These are phyloP conservation scores for Vicia faba DNA, from an alignment of 306 rosid species.

Conservation along the genomic window DNA sequence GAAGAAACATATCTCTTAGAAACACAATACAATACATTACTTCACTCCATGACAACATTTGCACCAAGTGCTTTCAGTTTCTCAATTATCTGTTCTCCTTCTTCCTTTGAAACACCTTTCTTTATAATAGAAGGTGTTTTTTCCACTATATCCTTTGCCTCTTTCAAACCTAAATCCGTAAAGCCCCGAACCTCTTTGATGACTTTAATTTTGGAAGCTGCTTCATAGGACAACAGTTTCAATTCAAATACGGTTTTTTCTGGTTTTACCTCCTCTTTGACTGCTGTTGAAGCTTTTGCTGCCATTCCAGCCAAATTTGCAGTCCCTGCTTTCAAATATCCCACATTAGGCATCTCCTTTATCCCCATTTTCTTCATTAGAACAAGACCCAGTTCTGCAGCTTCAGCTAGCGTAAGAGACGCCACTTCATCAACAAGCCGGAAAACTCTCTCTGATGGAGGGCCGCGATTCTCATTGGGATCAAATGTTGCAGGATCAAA, in stretches of 20 bases:
- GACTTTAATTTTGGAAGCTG: slow-evolving; percentile 78
- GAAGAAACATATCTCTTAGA: slow-evolving; percentile 34
- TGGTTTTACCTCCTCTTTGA: slow-evolving; percentile 77
- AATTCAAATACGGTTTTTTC: slow-evolving; percentile 82
- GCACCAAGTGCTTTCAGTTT: slow-evolving; percentile 92
- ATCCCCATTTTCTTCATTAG: slow-evolving; percentile 70
- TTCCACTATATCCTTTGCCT: slow-evolving; percentile 84
- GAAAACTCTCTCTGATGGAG: slow-evolving; percentile 77
- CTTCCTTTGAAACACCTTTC: slow-evolving; percentile 87
- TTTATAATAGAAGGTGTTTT: slow-evolving; percentile 76
- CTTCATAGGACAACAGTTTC: slow-evolving; percentile 79
- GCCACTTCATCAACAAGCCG: slow-evolving; percentile 86
- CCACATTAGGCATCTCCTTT: slow-evolving; percentile 65
- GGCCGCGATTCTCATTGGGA: slow-evolving; percentile 80
- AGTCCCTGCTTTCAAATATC: slow-evolving; percentile 75
- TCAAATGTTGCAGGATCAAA: slow-evolving; percentile 84
- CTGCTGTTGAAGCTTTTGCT: slow-evolving; percentile 51
- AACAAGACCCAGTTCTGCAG: slow-evolving; percentile 70
- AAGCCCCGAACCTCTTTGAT: slow-evolving; percentile 86
- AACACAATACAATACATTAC: slow-evolving; percentile 14
- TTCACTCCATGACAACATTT: slow-evolving; percentile 77
- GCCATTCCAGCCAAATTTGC: slow-evolving; percentile 68
- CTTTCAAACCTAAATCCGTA: slow-evolving; percentile 87
- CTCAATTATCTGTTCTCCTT: slow-evolving; percentile 79
- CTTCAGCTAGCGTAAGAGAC: slow-evolving; percentile 71